phyloP scores from a whole-genome alignment of 805 yeast genomes.

The Yamadazyma philogaea region DNA sequence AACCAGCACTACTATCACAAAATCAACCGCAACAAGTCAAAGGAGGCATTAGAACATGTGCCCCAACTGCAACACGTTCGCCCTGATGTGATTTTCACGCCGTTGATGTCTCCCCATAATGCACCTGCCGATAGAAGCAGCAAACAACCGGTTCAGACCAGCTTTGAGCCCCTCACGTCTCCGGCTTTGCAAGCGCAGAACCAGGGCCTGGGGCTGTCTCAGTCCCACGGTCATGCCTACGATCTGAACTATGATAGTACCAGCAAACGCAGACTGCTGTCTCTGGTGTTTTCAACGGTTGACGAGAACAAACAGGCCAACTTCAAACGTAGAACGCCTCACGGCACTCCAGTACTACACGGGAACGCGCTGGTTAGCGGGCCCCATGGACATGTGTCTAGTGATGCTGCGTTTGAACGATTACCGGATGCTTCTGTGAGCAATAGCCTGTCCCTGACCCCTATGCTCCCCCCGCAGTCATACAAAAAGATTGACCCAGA shows the following conservation, averaged over 20 bases:
- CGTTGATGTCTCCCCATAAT: conserved; percentile 72
- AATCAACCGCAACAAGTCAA: conserved; percentile 17
- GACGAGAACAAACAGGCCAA: conserved; percentile 21
- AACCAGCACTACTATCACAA: conserved; percentile 41
- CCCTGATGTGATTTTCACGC: conserved; percentile 68
- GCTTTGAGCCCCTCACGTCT: conserved; percentile 58
- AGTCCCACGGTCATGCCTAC: not conserved
- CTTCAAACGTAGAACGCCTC: conserved; percentile 42
- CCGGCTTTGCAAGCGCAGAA: conserved; percentile 58
- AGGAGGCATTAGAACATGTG: conserved; percentile 16
- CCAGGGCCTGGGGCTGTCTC: not conserved
- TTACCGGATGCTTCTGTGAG: conserved; percentile 25
- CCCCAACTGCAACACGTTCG: conserved; percentile 36
- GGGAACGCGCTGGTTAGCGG: conserved; percentile 8
- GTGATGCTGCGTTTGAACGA: conserved; percentile 19
- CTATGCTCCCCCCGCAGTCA: conserved; percentile 40
- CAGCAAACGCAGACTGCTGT: conserved; percentile 31
- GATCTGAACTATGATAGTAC: conserved; percentile 8
- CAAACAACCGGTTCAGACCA: conserved; percentile 20
- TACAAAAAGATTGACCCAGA: conserved; percentile 21
- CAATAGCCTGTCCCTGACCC: conserved; percentile 16
- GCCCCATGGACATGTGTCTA: not conserved
- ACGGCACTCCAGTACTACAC: conserved; percentile 39
- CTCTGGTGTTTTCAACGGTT: conserved; percentile 29
- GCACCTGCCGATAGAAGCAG: conserved; percentile 51